Evolutionary conservation across 2,329 filamentous ascomycete species (phyloP).

Genomic region (Ascochyta rabiei): DNA sequence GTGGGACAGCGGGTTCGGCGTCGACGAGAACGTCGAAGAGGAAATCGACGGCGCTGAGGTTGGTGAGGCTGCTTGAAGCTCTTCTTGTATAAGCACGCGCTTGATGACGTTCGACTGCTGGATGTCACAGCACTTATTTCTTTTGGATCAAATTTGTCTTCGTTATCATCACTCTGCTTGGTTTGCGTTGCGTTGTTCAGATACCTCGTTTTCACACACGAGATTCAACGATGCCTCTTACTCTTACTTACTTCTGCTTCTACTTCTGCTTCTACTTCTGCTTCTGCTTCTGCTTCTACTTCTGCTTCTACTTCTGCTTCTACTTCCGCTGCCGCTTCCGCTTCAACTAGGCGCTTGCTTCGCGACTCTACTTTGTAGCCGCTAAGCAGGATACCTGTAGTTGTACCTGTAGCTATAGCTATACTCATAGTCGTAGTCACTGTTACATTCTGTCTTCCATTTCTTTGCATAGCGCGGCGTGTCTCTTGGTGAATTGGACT

Average conservation of each 20-base stretch:
- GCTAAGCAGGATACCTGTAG: no score
- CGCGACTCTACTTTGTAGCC: no score
- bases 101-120: neutral
- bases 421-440: no score
- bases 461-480: constrained; percentile 17
- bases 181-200: no score
- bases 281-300: no score
- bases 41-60: constrained; percentile 7
- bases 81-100: neutral
- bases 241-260: no score
- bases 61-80: constrained; percentile 7
- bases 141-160: constrained; percentile 5
- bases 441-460: neutral
- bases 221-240: no score
- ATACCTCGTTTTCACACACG: neutral
- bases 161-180: neutral
- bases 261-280: no score
- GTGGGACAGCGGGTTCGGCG: constrained; percentile 44
- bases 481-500: neutral
- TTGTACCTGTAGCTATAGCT: no score
- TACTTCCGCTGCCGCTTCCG: no score
- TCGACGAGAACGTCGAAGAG: constrained; percentile 30
- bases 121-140: neutral
- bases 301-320: no score
- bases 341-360: no score